Conservation (phyloP, 495 filamentous ascomycete species). For the Aspergillus cavernicola region DNA sequence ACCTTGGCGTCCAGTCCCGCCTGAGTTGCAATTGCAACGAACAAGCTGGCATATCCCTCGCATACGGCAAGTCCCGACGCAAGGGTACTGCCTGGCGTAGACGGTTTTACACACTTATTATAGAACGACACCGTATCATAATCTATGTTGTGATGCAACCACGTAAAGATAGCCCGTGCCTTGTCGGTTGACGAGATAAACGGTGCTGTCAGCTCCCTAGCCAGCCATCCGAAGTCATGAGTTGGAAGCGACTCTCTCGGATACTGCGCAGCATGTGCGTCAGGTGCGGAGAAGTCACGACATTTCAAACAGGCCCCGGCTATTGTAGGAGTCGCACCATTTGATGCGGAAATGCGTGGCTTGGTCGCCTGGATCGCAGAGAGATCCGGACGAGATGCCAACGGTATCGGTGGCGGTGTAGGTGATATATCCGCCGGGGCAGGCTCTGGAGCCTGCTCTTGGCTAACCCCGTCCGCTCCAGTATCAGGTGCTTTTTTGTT, state of each 20-base stretch:
- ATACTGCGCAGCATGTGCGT: conserved; percentile 72
- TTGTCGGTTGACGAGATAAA: conserved; percentile 84
- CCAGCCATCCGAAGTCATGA: conserved; percentile 65
- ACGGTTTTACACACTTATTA: conserved; percentile 58
- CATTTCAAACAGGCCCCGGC: conserved; percentile 69
- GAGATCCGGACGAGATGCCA: conserved; percentile 55
- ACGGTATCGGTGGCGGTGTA: conserved; percentile 57
- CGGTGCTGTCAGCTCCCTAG: conserved; percentile 68
- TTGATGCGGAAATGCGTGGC: conserved; percentile 35
- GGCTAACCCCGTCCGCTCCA: conserved; percentile 9
- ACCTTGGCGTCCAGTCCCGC: conserved; percentile 70
- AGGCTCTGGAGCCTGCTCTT: conserved; percentile 12
- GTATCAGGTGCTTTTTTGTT: conserved; percentile 26
- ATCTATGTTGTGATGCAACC: conserved; percentile 88
- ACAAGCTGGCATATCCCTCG: conserved; percentile 86
- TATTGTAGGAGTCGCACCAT: conserved; percentile 15
- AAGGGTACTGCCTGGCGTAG: conserved; percentile 64
- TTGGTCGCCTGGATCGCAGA: conserved; percentile 53
- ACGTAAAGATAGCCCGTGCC: conserved; percentile 87
- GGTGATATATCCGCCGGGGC: conserved; percentile 37
- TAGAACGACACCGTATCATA: conserved; percentile 83
- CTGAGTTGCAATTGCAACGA: conserved; percentile 64
- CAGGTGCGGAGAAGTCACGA: conserved; percentile 81
- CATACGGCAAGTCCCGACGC: conserved; percentile 80
- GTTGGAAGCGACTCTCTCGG: conserved; percentile 65